phyloP scores from a whole-genome alignment of 202 grass and related monocot genomes.

The Brachypodium distachyon region DNA sequence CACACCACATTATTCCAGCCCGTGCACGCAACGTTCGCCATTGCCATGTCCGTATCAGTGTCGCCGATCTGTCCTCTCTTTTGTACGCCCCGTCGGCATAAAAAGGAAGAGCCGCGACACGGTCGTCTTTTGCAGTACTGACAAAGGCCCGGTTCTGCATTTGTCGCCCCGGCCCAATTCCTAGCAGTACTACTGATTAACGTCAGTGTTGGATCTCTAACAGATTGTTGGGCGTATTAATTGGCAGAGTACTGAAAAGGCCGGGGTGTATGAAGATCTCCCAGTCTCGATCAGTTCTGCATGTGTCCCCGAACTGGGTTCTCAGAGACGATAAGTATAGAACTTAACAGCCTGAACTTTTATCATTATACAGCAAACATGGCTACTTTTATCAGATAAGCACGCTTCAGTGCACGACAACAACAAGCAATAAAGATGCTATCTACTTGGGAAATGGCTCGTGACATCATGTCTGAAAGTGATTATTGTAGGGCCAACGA shows the following conservation, averaged over 20 bases:
- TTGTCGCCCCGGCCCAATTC: background rate
- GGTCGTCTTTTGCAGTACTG: background rate
- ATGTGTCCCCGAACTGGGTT: too few species aligned
- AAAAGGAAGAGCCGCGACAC: background rate
- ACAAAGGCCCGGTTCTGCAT: background rate
- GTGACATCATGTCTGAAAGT: background rate
- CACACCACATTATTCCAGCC: constrained; percentile 22
- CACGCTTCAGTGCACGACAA: background rate
- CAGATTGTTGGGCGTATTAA: too few species aligned
- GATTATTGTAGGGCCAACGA: constrained; percentile 29
- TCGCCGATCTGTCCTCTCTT: constrained; percentile 19
- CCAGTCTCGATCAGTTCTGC: too few species aligned
- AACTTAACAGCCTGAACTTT: too few species aligned
- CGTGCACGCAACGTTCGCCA: background rate
- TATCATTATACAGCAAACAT: too few species aligned
- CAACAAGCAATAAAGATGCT: background rate
- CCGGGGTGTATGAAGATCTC: too few species aligned
- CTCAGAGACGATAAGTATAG: too few species aligned
- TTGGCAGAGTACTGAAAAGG: too few species aligned
- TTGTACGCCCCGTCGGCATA: constrained; percentile 20
- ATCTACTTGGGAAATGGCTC: constrained; percentile 18
- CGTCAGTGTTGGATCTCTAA: too few species aligned
- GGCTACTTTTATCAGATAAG: background rate
- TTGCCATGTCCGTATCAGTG: background rate
- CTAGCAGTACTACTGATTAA: too few species aligned